Conservation (phyloP, 2,329 filamentous ascomycete species). For the Thermoascus crustaceus region DNA sequence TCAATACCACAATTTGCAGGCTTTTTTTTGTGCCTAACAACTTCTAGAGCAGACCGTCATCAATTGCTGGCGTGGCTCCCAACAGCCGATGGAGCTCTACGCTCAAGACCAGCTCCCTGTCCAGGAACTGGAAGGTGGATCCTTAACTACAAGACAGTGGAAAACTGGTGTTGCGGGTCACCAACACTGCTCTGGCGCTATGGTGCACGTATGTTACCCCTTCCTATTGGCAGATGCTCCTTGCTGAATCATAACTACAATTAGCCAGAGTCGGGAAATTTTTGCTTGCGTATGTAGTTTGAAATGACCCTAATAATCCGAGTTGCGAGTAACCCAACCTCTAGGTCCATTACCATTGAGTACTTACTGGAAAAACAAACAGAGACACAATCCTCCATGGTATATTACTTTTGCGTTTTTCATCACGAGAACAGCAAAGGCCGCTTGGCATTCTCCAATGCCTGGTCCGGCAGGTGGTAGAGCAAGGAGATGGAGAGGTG, state of each 20-base stretch:
- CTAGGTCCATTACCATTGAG: too few relatives aligned
- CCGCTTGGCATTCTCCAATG: constrained; percentile 57
- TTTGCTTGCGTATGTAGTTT: too few relatives aligned
- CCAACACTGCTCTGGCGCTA: constrained; percentile 4
- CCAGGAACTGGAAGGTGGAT: constrained; percentile 4
- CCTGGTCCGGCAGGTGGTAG: too few relatives aligned
- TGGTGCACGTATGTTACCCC: constrained; percentile 4
- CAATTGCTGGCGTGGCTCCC: not conserved
- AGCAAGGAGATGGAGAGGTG: too few relatives aligned
- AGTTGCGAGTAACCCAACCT: too few relatives aligned
- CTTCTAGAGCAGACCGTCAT: not conserved
- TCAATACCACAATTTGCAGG: too few relatives aligned
- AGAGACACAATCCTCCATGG: not conserved
- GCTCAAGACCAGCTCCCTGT: too few relatives aligned
- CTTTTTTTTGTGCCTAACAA: too few relatives aligned
- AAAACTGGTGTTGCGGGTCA: constrained; percentile 2
- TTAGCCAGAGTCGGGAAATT: too few relatives aligned
- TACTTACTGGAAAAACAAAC: not conserved
- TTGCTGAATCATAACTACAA: too few relatives aligned
- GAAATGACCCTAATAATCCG: too few relatives aligned
- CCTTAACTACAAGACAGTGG: not conserved
- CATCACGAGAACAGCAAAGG: constrained; percentile 53
- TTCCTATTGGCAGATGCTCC: too few relatives aligned
- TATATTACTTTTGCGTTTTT: constrained; percentile 1
- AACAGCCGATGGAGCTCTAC: not conserved